These are phyloP conservation scores for Phytophthora melonis DNA, from an alignment of 352 stramenopile genomes.

Conservation along the genomic window DNA sequence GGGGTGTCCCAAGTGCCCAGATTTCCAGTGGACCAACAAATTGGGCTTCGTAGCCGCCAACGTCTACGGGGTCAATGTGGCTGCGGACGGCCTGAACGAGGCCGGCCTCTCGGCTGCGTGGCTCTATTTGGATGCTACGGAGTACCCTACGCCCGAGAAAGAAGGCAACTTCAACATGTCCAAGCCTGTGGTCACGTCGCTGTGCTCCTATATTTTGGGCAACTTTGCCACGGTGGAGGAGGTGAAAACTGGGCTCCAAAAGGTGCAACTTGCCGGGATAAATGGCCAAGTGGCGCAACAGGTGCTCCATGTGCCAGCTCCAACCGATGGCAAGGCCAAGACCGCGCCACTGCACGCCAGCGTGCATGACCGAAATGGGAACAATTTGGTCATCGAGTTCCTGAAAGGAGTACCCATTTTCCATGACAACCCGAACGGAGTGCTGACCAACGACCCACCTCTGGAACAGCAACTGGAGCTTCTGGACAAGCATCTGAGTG, in stretches of 20 bases:
- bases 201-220: constrained; percentile 78
- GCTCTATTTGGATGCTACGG: constrained; percentile 54
- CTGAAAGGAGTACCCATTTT: constrained; percentile 60
- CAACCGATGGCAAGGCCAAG: constrained; percentile 27
- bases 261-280: constrained; percentile 66
- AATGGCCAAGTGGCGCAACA: constrained; percentile 43
- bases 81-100: constrained; percentile 65
- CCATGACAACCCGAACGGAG: constrained; percentile 70
- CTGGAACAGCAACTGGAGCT: constrained; percentile 54
- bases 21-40: constrained; percentile 53
- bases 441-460: constrained; percentile 79
- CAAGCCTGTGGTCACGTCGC: constrained; percentile 64
- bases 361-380: constrained; percentile 67
- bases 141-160: constrained; percentile 54
- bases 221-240: constrained; percentile 75
- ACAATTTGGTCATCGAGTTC: constrained; percentile 81
- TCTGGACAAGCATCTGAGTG: constrained; percentile 38
- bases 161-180: constrained; percentile 34
- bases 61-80: constrained; percentile 63
- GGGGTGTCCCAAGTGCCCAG: constrained; percentile 48
- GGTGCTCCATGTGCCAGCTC: constrained; percentile 29
- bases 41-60: constrained; percentile 66
- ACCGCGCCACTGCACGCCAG: constrained; percentile 67
- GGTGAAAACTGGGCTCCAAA: constrained; percentile 54
- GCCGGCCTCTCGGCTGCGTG: constrained; percentile 57